These are phyloP conservation scores for Coemansia sp. DNA, from an alignment of 192 early-diverging fungal genomes.

Conservation along the genomic window DNA sequence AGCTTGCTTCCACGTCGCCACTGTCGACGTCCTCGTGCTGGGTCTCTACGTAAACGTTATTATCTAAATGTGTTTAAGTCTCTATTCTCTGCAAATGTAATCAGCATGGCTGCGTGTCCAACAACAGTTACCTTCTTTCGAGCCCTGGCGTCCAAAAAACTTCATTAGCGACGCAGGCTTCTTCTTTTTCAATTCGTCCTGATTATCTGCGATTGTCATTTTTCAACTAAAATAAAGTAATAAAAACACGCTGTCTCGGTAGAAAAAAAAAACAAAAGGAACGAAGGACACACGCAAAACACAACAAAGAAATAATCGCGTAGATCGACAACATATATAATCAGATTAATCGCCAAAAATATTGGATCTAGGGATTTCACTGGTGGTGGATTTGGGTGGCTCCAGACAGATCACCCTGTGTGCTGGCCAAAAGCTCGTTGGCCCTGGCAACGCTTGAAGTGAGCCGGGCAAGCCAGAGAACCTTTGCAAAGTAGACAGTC, in stretches of 20 bases:
- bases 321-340: too few species aligned
- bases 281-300: neutral
- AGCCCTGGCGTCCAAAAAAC: conserved; percentile 27
- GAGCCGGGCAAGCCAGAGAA: conserved; percentile 40
- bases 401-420: conserved; percentile 21
- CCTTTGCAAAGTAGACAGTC: conserved; percentile 26
- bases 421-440: conserved; percentile 21
- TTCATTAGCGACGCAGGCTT: conserved; percentile 30
- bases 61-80: neutral
- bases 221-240: neutral
- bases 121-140: conserved; percentile 14
- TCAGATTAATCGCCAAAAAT: too few species aligned
- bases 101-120: neutral
- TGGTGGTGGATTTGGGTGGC: conserved; percentile 19
- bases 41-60: neutral
- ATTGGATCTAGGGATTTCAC: too few species aligned
- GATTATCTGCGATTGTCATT: neutral
- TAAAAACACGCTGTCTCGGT: neutral
- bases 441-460: conserved; percentile 19
- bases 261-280: neutral
- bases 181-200: conserved; percentile 15
- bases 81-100: neutral
- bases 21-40: neutral
- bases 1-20: neutral
- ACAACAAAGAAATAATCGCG: too few species aligned